phyloP scores from a whole-genome alignment of 139 green algal genomes.

The Ulvella scutata region DNA sequence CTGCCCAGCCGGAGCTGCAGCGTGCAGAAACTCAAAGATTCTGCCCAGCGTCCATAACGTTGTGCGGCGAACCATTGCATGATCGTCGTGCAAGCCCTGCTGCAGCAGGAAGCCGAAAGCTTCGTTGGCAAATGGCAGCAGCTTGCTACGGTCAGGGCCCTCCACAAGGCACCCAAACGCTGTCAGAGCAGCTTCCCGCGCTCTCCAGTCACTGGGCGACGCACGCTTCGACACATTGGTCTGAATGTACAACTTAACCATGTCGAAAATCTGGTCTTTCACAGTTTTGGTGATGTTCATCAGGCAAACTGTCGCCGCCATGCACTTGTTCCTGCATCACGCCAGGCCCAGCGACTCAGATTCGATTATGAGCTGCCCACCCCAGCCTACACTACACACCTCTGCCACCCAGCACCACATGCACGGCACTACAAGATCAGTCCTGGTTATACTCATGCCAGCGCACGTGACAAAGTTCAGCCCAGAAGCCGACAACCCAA shows the following conservation, averaged over 20 bases:
- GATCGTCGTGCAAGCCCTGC: constrained; percentile 54
- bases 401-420: neutral
- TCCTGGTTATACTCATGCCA: too few relatives aligned
- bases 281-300: constrained; percentile 1
- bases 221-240: constrained; percentile 65
- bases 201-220: constrained; percentile 66
- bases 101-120: constrained; percentile 8
- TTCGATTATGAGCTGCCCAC: neutral
- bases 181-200: constrained; percentile 86
- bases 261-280: constrained; percentile 1
- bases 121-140: constrained; percentile 6
- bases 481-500: too few relatives aligned
- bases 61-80: constrained; percentile 75
- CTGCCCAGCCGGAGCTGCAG: constrained; percentile 17
- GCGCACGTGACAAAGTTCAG: too few relatives aligned
- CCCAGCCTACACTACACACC: neutral
- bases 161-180: constrained; percentile 94
- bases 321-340: neutral
- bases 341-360: neutral
- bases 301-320: neutral
- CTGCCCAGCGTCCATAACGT: constrained; percentile 89
- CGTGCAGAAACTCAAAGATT: constrained; percentile 89
- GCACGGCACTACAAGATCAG: too few relatives aligned
- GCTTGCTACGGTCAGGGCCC: constrained; percentile 38
- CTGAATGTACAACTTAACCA: constrained; percentile 57